A percentile compares a stretch with the other conserved stretches of the same genome.
Evolutionary conservation across 148 eudicot genomes (phyloP).

Genomic region (Drosera capensis): DNA sequence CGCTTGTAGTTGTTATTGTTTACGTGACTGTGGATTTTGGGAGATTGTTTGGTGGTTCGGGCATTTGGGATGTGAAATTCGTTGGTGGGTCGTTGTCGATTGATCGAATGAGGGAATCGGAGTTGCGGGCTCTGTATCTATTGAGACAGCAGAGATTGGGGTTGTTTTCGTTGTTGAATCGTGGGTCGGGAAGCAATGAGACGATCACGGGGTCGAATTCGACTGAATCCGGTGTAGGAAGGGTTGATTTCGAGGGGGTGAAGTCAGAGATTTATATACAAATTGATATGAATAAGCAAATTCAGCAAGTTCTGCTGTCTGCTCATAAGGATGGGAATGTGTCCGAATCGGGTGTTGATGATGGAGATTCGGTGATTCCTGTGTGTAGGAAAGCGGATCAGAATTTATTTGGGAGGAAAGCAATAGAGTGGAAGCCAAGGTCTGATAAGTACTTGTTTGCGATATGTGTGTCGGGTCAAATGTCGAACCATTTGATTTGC

Average conservation of each 20-base stretch:
- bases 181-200: slow-evolving; percentile 3
- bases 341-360: slow-evolving; percentile 21
- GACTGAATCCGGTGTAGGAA: slow-evolving; percentile 19
- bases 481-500: slow-evolving; percentile 94
- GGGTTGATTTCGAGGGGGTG: slow-evolving; percentile 26
- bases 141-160: slow-evolving; percentile 37
- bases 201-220: slow-evolving; percentile 8
- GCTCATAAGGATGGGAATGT: slow-evolving; percentile 31
- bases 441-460: slow-evolving; percentile 64
- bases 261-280: slow-evolving; percentile 33
- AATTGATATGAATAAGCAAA: slow-evolving; percentile 52
- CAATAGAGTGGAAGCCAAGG: slow-evolving; percentile 78
- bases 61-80: slow-evolving; percentile 4
- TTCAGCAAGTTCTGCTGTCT: slow-evolving; percentile 58
- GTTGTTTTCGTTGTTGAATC: slow-evolving; percentile 35
- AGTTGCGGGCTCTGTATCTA: slow-evolving; percentile 31
- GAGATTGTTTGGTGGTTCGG: slow-evolving; percentile 15
- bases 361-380: slow-evolving; percentile 22
- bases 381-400: slow-evolving; percentile 49
- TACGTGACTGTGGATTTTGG: slow-evolving; percentile 33
- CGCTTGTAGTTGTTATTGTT: slow-evolving; percentile 25
- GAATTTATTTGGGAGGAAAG: slow-evolving; percentile 38
- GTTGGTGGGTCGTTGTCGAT: slow-evolving; percentile 3
- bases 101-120: slow-evolving; percentile 46
- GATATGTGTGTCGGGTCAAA: slow-evolving; percentile 76